Conservation (phyloP, 306 rosid genomes). For the Medicago ruthenica region DNA sequence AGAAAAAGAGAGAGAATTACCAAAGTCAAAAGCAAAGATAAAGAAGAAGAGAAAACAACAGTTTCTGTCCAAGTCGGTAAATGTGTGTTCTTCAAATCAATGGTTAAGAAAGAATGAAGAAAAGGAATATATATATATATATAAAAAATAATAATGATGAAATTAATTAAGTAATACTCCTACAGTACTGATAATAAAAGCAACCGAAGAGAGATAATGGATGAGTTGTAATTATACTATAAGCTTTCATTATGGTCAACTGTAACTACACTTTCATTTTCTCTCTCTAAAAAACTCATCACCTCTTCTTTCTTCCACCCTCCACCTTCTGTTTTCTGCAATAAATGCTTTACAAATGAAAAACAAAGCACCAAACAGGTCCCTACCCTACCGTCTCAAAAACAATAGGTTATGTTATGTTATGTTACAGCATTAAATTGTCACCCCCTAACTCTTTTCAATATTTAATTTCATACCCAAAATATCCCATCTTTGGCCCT, state of each 20-base stretch:
- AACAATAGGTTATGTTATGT: background rate
- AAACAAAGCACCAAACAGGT: conserved; percentile 10
- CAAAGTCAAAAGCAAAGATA: background rate
- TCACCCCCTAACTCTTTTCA: background rate
- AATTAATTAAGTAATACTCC: background rate
- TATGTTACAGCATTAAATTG: background rate
- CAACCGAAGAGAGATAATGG: conserved; percentile 19
- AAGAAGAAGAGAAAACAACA: background rate
- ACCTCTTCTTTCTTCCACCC: background rate
- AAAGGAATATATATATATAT: background rate
- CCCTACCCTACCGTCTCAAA: conserved; percentile 12
- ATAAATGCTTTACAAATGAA: conserved; percentile 3
- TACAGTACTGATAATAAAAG: background rate
- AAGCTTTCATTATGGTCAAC: conserved; percentile 10
- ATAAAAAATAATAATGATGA: background rate
- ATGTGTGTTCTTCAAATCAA: background rate
- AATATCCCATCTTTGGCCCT: background rate
- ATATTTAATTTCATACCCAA: conserved; percentile 1
- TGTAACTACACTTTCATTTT: background rate
- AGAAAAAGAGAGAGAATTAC: background rate
- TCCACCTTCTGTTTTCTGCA: conserved; percentile 14
- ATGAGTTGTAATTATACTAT: background rate
- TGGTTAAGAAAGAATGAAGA: conserved; percentile 1
- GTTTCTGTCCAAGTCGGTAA: background rate
- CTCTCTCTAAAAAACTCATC: conserved; percentile 14